A percentile compares a stretch with the other conserved stretches of the same genome.
Conservation (phyloP, 2,329 filamentous ascomycete genomes). For the Cephalotrichum gorgonifer region DNA sequence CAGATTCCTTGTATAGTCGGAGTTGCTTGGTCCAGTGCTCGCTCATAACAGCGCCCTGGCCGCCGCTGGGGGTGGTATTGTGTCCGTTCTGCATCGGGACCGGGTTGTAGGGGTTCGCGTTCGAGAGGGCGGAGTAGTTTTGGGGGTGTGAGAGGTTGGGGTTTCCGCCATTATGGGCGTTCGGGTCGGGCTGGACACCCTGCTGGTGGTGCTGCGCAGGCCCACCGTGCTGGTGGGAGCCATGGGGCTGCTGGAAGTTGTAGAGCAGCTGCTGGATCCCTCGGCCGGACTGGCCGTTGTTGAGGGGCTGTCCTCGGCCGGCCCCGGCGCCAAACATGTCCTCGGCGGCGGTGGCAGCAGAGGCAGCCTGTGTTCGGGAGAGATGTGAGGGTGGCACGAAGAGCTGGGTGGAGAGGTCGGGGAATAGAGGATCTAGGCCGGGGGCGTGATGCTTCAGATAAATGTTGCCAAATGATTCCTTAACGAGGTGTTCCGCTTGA, state of each 20-base stretch:
- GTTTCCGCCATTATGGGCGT: conserved; percentile 39
- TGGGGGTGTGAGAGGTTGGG: conserved; percentile 8
- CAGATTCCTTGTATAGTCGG: conserved; percentile 67
- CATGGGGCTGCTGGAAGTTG: conserved; percentile 51
- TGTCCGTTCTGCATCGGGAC: conserved; percentile 49
- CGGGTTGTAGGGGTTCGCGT: conserved; percentile 48
- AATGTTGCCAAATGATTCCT: neutral
- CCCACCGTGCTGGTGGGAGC: conserved; percentile 40
- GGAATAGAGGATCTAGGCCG: neutral
- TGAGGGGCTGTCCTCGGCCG: conserved; percentile 7
- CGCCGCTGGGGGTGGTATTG: conserved; percentile 32
- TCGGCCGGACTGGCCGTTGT: conserved; percentile 5
- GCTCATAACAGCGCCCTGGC: conserved; percentile 41
- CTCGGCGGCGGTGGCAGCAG: neutral
- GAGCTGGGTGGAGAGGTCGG: neutral
- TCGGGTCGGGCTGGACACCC: conserved; percentile 40
- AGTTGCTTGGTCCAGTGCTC: conserved; percentile 86
- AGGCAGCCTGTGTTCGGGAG: neutral
- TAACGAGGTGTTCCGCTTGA: conserved; percentile 8
- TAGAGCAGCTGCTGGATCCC: conserved; percentile 47
- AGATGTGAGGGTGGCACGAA: neutral
- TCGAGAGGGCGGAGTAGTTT: conserved; percentile 34
- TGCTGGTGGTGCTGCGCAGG: conserved; percentile 57
- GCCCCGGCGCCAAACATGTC: conserved; percentile 6
- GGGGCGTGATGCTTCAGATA: neutral